A percentile compares a stretch with the other conserved stretches of the same genome.
Evolutionary conservation across 345 rosid species (phyloP).

Genomic region (Punica granatum): DNA sequence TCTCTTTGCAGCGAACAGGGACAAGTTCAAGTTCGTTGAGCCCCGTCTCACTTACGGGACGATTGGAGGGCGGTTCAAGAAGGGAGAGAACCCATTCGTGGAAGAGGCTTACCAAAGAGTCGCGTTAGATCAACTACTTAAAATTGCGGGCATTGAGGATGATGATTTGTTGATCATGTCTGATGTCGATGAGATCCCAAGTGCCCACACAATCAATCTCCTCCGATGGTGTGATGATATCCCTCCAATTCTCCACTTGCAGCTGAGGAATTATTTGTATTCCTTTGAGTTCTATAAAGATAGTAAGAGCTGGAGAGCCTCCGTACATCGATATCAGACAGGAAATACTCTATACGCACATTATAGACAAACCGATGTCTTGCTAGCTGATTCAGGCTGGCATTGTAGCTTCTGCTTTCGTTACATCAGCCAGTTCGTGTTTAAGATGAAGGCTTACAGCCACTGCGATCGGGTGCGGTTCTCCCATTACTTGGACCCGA

Average conservation of each 20-base stretch:
- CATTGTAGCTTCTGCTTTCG: conserved; percentile 39
- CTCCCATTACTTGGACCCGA: conserved; percentile 18
- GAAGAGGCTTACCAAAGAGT: conserved; percentile 31
- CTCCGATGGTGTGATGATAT: conserved; percentile 30
- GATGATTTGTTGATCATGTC: conserved; percentile 33
- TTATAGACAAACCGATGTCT: conserved; percentile 18
- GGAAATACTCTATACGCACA: conserved; percentile 27
- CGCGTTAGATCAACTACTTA: conserved; percentile 25
- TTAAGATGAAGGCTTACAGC: conserved; percentile 38
- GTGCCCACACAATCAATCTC: conserved; percentile 26
- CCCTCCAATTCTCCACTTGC: conserved; percentile 24
- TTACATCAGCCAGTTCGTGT: conserved; percentile 22
- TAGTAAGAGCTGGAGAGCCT: conserved; percentile 31
- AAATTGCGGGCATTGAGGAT: conserved; percentile 25
- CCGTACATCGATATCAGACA: conserved; percentile 22
- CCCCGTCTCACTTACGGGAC: conserved; percentile 22
- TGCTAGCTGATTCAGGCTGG: conserved; percentile 32
- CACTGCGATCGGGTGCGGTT: conserved; percentile 27
- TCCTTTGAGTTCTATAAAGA: conserved; percentile 27
- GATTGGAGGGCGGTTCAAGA: conserved; percentile 22
- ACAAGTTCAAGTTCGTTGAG: conserved; percentile 24
- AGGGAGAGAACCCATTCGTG: conserved; percentile 28
- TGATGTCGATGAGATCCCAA: conserved; percentile 33
- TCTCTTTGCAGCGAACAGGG: conserved; percentile 16
- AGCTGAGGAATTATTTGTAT: conserved; percentile 24